These are phyloP conservation scores for Hymenoscyphus fructigenus DNA, from an alignment of 2,329 filamentous ascomycete genomes.

Conservation along the genomic window DNA sequence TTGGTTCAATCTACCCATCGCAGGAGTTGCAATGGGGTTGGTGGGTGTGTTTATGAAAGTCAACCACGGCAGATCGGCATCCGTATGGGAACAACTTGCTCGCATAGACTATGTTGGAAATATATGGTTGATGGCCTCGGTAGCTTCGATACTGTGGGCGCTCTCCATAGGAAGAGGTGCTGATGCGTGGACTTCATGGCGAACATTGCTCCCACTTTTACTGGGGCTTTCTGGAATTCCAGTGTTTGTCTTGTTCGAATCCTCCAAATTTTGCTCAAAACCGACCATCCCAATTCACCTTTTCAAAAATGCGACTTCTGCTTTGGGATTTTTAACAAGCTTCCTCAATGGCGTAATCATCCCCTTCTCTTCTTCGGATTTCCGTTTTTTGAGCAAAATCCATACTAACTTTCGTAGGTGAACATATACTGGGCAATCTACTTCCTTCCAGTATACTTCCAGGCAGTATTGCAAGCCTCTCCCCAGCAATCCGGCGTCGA, in stretches of 20 bases:
- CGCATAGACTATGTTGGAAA: conserved; percentile 1
- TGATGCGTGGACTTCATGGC: conserved; percentile 6
- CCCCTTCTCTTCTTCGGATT: neutral
- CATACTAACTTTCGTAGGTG: neutral
- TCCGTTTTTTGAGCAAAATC: neutral
- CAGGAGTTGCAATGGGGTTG: neutral
- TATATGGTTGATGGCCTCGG: neutral
- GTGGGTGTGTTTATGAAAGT: neutral
- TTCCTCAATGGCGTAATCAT: conserved; percentile 11
- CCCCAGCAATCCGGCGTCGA: neutral
- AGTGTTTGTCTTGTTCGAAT: conserved; percentile 14
- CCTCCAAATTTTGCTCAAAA: conserved; percentile 9
- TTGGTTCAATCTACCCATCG: conserved; percentile 2
- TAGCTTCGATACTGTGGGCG: neutral
- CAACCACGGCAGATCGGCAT: neutral
- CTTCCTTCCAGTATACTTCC: conserved; percentile 19
- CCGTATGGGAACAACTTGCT: neutral
- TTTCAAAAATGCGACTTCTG: conserved; percentile 12
- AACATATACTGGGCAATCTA: conserved; percentile 18
- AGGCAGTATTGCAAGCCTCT: conserved; percentile 6
- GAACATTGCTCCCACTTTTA: neutral
- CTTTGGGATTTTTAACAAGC: conserved; percentile 4
- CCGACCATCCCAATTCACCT: conserved; percentile 12
- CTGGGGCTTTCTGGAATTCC: conserved; percentile 5
- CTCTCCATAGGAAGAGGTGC: neutral